phyloP scores from a whole-genome alignment of 768 basidiomycete species.

The Xerocomellus intermedius region DNA sequence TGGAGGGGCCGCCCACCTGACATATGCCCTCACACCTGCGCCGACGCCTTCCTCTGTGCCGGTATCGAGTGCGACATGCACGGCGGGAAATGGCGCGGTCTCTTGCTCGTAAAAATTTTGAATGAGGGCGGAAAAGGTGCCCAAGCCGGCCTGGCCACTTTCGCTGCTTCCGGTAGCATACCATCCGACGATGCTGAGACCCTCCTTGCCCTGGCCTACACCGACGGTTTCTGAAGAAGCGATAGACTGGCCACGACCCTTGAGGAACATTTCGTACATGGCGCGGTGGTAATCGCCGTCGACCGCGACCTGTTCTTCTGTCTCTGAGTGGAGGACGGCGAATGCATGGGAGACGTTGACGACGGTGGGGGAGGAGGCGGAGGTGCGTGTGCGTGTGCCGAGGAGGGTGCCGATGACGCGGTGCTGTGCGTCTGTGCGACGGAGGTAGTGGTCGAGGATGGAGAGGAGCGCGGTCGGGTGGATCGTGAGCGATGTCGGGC shows the following conservation, averaged over 20 bases:
- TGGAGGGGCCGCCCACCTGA: slow-evolving; percentile 54
- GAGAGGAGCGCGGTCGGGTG: slow-evolving; percentile 93
- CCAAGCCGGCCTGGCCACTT: slow-evolving; percentile 48
- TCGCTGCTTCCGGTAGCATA: slow-evolving; percentile 69
- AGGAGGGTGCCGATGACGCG: slow-evolving; percentile 96
- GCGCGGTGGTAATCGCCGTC: slow-evolving; percentile 95
- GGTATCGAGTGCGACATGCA: slow-evolving; percentile 90
- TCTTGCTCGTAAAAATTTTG: slow-evolving; percentile 98
- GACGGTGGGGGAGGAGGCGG: slow-evolving; percentile 2
- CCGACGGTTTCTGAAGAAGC: slow-evolving; percentile 18
- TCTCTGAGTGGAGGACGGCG: slow-evolving; percentile 91
- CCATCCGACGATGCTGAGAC: slow-evolving; percentile 95
- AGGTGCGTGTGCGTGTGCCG: slow-evolving; percentile 60
- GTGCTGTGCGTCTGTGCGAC: slow-evolving; percentile 75
- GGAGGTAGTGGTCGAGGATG: slow-evolving; percentile 95
- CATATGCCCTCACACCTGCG: slow-evolving; percentile 82
- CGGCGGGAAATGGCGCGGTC: slow-evolving; percentile 81
- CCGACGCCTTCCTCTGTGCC: slow-evolving; percentile 60
- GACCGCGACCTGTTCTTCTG: slow-evolving; percentile 89
- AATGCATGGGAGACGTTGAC: slow-evolving; percentile 84
- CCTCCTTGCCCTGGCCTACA: slow-evolving; percentile 41
- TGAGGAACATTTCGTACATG: slow-evolving; percentile 84
- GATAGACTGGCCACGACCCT: slow-evolving; percentile 53
- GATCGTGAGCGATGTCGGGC: slow-evolving; percentile 73
- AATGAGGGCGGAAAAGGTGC: slow-evolving; percentile 94